Base-by-base conservation (phyloP, 129 eudicot genomes). In the Gnaphalium uliginosum region DNA sequence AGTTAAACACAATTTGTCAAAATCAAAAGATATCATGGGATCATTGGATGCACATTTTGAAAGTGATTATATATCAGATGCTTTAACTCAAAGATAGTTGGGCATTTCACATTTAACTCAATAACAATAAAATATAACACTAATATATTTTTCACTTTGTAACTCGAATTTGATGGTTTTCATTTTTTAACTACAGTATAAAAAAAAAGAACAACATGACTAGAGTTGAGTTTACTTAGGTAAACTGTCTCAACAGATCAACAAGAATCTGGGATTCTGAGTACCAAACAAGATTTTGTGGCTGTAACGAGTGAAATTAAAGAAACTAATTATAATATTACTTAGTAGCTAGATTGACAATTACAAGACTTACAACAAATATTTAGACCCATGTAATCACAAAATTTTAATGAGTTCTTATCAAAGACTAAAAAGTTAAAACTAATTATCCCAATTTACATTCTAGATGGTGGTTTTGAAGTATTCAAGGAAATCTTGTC, bases 271-370 rank as follows among this genome's bases (percentile, higher is more conserved):
- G 62, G 74, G 32, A 73, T 56, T 56, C 61, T 19, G 62, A 69
- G 69, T 73, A 73, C 75, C 83, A 79, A 10, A 79, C 75, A 73
- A 79, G 79, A 79, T 79, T 73, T 66, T 79, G 79, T 79, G 79
- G 83, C 51, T 3, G 50, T 66, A 66, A 66, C 17, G 68, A 63
- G 68, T 63, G 68, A 14, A 8, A 63, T 15, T 63, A 63, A 63
- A 63, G 68, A 17, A 29, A 63, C 0, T 9, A 29, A 27, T 2
- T 29, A 63, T 63, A 63, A 63, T 63, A 63, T 27, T 27, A 5
- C 8, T 15, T 29, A 63, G 43, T 29, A 63, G 68, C 37, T 17
- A 25, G 35, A 32, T 26, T 63, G 37, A 63, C 68, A 29, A 14
- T 63, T 29, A 63, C 68, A 63, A 14, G 41, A 29, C 51, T 2